These are phyloP conservation scores for Phytophthora europaea DNA, from an alignment of 352 stramenopile genomes.

Conservation along the genomic window DNA sequence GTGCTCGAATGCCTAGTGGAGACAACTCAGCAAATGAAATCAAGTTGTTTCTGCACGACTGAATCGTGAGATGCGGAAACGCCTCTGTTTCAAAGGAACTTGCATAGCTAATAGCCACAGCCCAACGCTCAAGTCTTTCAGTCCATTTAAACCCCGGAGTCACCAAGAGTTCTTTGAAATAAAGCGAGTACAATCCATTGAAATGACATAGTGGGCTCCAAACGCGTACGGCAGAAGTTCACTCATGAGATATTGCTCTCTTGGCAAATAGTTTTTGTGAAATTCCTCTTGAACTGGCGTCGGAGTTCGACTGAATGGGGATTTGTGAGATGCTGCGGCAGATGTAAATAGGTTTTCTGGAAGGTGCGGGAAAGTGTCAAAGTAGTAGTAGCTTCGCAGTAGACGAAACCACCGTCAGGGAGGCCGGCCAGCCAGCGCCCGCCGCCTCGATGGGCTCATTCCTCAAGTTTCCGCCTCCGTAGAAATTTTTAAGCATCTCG, in stretches of 20 bases:
- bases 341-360: not conserved
- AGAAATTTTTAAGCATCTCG: too few relatives aligned
- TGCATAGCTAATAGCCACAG: slow-evolving; percentile 66
- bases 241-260: slow-evolving; percentile 44
- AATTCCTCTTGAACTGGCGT: slow-evolving; percentile 28
- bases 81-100: slow-evolving; percentile 45
- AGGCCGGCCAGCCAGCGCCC: too few relatives aligned
- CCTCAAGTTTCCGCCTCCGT: too few relatives aligned
- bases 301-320: not conserved
- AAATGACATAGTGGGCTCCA: slow-evolving; percentile 57
- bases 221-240: slow-evolving; percentile 48
- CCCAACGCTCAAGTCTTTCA: slow-evolving; percentile 73
- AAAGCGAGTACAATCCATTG: slow-evolving; percentile 52
- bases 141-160: slow-evolving; percentile 36
- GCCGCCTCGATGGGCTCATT: too few relatives aligned
- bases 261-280: slow-evolving; percentile 48
- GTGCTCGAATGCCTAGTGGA: slow-evolving; percentile 36
- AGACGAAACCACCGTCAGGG: too few relatives aligned
- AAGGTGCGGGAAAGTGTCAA: not conserved
- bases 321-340: not conserved
- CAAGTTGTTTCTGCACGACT: slow-evolving; percentile 41
- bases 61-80: slow-evolving; percentile 43
- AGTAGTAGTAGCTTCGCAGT: too few relatives aligned
- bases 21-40: slow-evolving; percentile 58
- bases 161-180: slow-evolving; percentile 45